Evolutionary conservation across 2,329 filamentous ascomycete species (phyloP).

Genomic region (Diplodia seriata): DNA sequence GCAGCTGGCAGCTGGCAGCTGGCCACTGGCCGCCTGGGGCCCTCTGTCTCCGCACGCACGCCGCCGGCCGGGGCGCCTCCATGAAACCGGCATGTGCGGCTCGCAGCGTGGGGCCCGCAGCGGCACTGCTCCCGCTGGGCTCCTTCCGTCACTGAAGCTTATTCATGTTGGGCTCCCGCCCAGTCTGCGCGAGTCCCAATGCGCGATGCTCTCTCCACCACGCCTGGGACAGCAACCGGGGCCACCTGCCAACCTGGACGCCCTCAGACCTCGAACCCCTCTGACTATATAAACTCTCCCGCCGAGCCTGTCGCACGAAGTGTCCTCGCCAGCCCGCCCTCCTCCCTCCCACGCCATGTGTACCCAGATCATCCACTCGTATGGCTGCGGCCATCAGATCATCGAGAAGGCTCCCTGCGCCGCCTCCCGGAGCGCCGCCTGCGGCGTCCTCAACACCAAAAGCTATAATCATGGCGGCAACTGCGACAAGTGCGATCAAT

Average conservation of each 20-base stretch:
- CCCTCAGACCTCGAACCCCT: conserved; percentile 12
- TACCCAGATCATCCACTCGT: conserved; percentile 55
- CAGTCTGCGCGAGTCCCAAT: conserved; percentile 31
- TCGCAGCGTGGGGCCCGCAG: conserved; percentile 7
- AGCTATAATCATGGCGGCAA: conserved; percentile 54
- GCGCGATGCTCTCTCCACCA: conserved; percentile 29
- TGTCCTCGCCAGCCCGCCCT: conserved; percentile 8
- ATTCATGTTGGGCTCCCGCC: conserved; percentile 12
- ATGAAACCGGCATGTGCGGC: conserved; percentile 16
- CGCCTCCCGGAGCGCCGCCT: conserved; percentile 50
- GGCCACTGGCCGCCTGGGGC: background rate
- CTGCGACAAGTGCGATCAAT: conserved; percentile 55
- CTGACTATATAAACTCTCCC: conserved; percentile 5
- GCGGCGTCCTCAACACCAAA: conserved; percentile 52
- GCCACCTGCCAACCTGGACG: conserved; percentile 15
- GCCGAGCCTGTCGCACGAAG: conserved; percentile 36
- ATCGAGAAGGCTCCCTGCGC: conserved; percentile 55
- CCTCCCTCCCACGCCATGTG: conserved; percentile 48
- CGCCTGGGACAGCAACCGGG: conserved; percentile 21
- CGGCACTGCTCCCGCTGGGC: conserved; percentile 1
- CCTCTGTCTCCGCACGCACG: conserved; percentile 2
- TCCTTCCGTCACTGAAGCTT: conserved; percentile 24
- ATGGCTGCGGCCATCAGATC: conserved; percentile 55
- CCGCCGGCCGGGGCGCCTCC: background rate
- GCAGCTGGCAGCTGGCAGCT: background rate